Evolutionary conservation across 139 green algal genomes (phyloP).

Genomic region (Haematococcus lacustris): DNA sequence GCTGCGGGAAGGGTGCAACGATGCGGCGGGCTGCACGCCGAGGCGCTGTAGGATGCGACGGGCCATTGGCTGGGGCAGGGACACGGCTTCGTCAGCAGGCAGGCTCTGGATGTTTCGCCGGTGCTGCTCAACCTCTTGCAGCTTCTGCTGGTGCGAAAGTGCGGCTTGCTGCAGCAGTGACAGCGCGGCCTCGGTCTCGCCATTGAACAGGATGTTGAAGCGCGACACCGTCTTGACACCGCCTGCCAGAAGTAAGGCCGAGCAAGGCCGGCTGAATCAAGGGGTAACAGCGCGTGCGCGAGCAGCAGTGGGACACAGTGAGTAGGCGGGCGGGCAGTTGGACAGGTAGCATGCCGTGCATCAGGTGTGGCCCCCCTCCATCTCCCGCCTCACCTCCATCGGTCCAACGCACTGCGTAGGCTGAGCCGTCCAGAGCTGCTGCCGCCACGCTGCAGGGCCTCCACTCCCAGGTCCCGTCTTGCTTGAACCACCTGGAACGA

Average conservation of each 20-base stretch:
- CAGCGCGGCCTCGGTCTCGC: slow-evolving; percentile 20
- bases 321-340: too few species aligned
- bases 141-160: background rate
- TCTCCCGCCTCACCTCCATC: too few species aligned
- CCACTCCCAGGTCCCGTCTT: slow-evolving; percentile 23
- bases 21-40: too few species aligned
- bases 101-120: background rate
- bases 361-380: too few species aligned
- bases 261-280: too few species aligned
- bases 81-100: background rate
- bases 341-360: too few species aligned
- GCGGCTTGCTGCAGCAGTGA: slow-evolving; percentile 8
- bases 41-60: background rate
- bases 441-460: slow-evolving; percentile 15
- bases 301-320: too few species aligned
- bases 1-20: too few species aligned
- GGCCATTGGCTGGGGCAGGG: background rate
- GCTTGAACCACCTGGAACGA: slow-evolving; percentile 13
- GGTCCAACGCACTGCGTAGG: slow-evolving; percentile 23
- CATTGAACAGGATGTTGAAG: slow-evolving; percentile 38
- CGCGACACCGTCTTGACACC: slow-evolving; percentile 29
- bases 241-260: slow-evolving; percentile 8
- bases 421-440: slow-evolving; percentile 6
- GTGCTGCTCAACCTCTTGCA: background rate
- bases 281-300: too few species aligned